Evolutionary conservation across 108 stramenopile genomes (phyloP).

Genomic region (Cyclotella baltica): DNA sequence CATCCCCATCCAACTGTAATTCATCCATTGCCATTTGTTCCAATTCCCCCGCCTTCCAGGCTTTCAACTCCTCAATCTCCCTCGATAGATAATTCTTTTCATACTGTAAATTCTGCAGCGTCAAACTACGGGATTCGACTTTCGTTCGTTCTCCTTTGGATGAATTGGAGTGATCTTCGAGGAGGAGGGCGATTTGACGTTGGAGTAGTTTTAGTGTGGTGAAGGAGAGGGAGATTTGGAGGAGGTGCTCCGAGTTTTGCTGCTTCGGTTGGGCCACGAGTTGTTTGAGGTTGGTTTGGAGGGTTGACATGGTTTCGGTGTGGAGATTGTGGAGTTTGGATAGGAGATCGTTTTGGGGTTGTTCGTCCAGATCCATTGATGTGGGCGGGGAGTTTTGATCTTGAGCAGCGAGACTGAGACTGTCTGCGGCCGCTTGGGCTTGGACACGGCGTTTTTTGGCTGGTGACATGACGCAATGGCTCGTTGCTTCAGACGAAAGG

Average conservation of each 20-base stretch:
- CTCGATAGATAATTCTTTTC: slow-evolving; percentile 46
- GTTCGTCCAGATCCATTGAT: neutral
- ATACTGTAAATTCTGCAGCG: slow-evolving; percentile 51
- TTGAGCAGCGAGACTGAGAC: neutral
- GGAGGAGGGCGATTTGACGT: slow-evolving; percentile 44
- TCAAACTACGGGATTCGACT: slow-evolving; percentile 35
- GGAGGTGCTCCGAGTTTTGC: too few species aligned
- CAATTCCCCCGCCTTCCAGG: slow-evolving; percentile 38
- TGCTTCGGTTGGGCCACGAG: too few species aligned
- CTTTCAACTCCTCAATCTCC: slow-evolving; percentile 23
- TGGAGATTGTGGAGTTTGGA: slow-evolving; percentile 1
- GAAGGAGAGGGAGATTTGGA: slow-evolving; percentile 24
- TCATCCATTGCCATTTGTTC: slow-evolving; percentile 46
- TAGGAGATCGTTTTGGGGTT: neutral
- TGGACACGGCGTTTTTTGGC: slow-evolving; percentile 30
- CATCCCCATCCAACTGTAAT: slow-evolving; percentile 24
- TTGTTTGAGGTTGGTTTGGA: slow-evolving; percentile 2
- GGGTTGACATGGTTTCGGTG: neutral
- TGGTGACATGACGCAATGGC: slow-evolving; percentile 9
- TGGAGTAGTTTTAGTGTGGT: slow-evolving; percentile 46
- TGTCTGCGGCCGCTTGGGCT: slow-evolving; percentile 5
- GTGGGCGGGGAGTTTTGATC: slow-evolving; percentile 2
- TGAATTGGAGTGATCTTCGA: slow-evolving; percentile 24
- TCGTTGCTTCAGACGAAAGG: neutral
- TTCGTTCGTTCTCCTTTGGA: slow-evolving; percentile 21